Evolutionary conservation across 2,329 filamentous ascomycete species (phyloP).

Genomic region (Aspergillus vadensis): DNA sequence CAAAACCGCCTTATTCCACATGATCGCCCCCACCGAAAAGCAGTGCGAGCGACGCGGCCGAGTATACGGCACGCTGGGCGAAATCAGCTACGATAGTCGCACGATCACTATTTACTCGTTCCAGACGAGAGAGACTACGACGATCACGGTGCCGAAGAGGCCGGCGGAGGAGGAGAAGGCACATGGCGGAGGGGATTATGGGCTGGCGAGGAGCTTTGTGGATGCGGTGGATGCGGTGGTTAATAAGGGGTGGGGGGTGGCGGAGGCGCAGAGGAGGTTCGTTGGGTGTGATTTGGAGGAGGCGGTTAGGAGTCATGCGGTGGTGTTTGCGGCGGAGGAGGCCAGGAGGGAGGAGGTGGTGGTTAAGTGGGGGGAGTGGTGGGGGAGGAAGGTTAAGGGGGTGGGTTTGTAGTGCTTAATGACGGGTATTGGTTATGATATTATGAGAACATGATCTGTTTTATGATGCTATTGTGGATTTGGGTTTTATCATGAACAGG

Average conservation of each 20-base stretch:
- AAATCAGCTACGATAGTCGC: conserved; percentile 80
- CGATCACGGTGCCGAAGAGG: conserved; percentile 61
- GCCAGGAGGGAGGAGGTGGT: conserved; percentile 70
- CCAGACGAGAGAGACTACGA: conserved; percentile 55
- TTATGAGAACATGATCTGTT: conserved; percentile 1
- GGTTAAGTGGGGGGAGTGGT: conserved; percentile 76
- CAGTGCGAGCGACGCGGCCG: conserved; percentile 83
- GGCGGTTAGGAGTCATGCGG: conserved; percentile 81
- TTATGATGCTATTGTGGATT: not conserved
- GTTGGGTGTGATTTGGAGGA: conserved; percentile 86
- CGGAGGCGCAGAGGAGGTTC: conserved; percentile 71
- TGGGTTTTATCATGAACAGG: not conserved
- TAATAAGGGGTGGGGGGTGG: conserved; percentile 65
- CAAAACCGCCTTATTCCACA: conserved; percentile 89
- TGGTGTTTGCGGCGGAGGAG: conserved; percentile 93
- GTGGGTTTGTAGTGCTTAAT: not conserved
- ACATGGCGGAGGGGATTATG: conserved; percentile 78
- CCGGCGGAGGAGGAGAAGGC: conserved; percentile 57
- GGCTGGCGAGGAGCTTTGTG: conserved; percentile 80
- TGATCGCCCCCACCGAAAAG: conserved; percentile 86
- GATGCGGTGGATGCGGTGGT: conserved; percentile 79
- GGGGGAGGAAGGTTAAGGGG: conserved; percentile 57
- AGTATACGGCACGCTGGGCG: conserved; percentile 83
- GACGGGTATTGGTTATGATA: not conserved
- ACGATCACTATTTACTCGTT: conserved; percentile 78